phyloP scores from a whole-genome alignment of 495 filamentous ascomycete species.

The Tuber umbilicatum region DNA sequence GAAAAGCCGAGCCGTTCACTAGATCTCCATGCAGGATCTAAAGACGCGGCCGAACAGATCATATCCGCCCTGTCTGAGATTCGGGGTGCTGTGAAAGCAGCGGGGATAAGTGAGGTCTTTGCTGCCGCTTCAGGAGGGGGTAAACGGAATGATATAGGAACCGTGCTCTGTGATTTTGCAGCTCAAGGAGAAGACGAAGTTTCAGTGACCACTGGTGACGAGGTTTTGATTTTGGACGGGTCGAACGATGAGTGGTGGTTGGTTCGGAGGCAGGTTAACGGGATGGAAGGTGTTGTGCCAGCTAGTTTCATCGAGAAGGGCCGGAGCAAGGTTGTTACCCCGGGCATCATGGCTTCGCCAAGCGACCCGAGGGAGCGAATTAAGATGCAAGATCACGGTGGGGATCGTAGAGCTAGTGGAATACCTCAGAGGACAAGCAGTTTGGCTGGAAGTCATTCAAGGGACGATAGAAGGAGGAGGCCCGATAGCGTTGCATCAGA shows the following conservation, averaged over 20 bases:
- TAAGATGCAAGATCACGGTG: slow-evolving; percentile 24
- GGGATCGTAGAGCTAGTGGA: slow-evolving; percentile 15
- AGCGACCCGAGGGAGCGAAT: slow-evolving; percentile 31
- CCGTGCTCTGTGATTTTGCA: slow-evolving; percentile 89
- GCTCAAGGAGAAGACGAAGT: slow-evolving; percentile 96
- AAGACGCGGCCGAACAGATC: slow-evolving; percentile 93
- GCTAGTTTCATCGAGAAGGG: slow-evolving; percentile 81
- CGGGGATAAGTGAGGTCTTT: slow-evolving; percentile 79
- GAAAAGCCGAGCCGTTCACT: slow-evolving; percentile 84
- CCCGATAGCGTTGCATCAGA: slow-evolving; percentile 19
- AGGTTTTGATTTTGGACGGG: slow-evolving; percentile 85
- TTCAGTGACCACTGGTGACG: slow-evolving; percentile 80
- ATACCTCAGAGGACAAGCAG: slow-evolving; percentile 35
- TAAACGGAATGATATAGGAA: slow-evolving; percentile 63
- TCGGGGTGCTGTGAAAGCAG: slow-evolving; percentile 71
- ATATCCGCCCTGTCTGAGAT: slow-evolving; percentile 81
- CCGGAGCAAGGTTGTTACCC: slow-evolving; percentile 21
- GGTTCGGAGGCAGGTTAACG: slow-evolving; percentile 81
- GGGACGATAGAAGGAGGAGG: slow-evolving; percentile 27
- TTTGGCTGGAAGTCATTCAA: slow-evolving; percentile 31
- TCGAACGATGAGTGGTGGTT: slow-evolving; percentile 97
- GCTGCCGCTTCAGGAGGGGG: slow-evolving; percentile 63
- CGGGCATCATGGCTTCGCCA: slow-evolving; percentile 39
- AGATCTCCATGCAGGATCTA: slow-evolving; percentile 95
- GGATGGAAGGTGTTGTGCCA: slow-evolving; percentile 94